These are phyloP conservation scores for Aaosphaeria arxii DNA, from an alignment of 2,329 filamentous ascomycete genomes.

Conservation along the genomic window DNA sequence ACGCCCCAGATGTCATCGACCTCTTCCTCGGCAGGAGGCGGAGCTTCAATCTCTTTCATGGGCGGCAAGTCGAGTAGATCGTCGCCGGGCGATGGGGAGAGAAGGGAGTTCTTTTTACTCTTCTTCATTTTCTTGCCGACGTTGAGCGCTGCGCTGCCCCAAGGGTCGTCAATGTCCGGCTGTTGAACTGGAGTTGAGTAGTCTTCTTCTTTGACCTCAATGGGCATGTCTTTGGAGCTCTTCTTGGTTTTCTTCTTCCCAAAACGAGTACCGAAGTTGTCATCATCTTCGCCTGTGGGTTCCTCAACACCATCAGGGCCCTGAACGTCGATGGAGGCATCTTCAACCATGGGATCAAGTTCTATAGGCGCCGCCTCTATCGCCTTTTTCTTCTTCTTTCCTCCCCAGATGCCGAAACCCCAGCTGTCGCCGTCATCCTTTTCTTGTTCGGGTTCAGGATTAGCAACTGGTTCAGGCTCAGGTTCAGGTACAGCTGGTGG, in stretches of 20 bases:
- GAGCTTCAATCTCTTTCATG: conserved; percentile 52
- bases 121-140: conserved; percentile 54
- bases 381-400: conserved; percentile 48
- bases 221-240: conserved; percentile 35
- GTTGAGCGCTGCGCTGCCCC: conserved; percentile 22
- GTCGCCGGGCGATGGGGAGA: conserved; percentile 46
- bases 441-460: conserved; percentile 14
- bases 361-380: conserved; percentile 30
- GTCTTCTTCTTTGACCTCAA: conserved; percentile 39
- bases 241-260: conserved; percentile 46
- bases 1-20: conserved; percentile 36
- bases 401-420: conserved; percentile 39
- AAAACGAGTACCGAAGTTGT: conserved; percentile 58
- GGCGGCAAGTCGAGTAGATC: conserved; percentile 41
- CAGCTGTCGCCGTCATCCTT: conserved; percentile 31
- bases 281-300: conserved; percentile 48
- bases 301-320: conserved; percentile 51
- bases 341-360: conserved; percentile 30
- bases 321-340: conserved; percentile 26
- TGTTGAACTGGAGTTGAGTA: conserved; percentile 40
- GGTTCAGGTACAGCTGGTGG: conserved; percentile 15
- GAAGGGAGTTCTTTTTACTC: conserved; percentile 50
- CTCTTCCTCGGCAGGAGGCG: conserved; percentile 32
- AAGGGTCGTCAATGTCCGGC: conserved; percentile 42
- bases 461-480: conserved; percentile 22